phyloP scores from a whole-genome alignment of 2,329 filamentous ascomycete species.

The Paecilomyces variotii region DNA sequence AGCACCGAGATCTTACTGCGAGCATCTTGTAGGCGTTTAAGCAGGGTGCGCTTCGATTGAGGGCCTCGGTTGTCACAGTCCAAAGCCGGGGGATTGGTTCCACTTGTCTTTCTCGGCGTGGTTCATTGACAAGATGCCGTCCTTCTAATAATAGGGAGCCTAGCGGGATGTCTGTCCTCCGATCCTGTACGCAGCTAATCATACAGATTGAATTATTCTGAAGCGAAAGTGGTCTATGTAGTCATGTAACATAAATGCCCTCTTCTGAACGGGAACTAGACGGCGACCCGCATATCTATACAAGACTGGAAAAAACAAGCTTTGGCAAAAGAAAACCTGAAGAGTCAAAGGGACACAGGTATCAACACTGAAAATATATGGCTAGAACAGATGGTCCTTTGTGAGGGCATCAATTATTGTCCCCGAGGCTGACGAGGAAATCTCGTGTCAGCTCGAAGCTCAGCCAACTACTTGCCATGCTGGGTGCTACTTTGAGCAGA shows the following conservation, averaged over 20 bases:
- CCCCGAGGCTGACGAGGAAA: conserved; percentile 57
- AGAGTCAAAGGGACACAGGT: background rate
- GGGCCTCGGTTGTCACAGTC: too few relatives aligned
- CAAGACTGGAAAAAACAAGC: background rate
- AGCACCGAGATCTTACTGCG: too few relatives aligned
- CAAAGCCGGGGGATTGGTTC: too few relatives aligned
- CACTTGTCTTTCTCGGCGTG: too few relatives aligned
- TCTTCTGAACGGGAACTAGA: background rate
- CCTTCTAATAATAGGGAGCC: background rate
- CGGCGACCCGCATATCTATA: background rate
- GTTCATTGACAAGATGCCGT: too few relatives aligned
- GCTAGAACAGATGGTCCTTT: background rate
- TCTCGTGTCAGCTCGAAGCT: conserved; percentile 94
- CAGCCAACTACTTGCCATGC: conserved; percentile 97
- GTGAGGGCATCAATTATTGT: conserved; percentile 13
- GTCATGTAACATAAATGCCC: background rate
- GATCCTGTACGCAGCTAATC: background rate
- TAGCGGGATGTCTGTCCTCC: background rate
- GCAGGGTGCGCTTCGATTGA: too few relatives aligned
- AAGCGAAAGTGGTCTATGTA: background rate
- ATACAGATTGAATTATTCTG: background rate
- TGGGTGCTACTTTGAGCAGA: conserved; percentile 90
- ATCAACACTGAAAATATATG: background rate
- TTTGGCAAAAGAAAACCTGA: background rate
- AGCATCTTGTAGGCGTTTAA: too few relatives aligned